phyloP scores from a whole-genome alignment of 2,329 filamentous ascomycete genomes.

The Ophiostoma sp. region DNA sequence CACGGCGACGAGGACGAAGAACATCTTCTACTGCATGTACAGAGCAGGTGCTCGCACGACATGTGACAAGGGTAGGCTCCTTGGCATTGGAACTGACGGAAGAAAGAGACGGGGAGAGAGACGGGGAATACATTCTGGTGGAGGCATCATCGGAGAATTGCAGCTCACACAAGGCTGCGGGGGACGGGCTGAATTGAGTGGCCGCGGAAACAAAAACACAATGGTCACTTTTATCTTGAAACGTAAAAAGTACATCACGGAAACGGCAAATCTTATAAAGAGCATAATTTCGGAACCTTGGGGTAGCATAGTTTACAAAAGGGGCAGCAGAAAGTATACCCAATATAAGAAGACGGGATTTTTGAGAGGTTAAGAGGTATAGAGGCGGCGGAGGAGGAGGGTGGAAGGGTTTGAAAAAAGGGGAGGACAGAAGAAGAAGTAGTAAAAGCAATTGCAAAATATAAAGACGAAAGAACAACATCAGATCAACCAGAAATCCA shows the following conservation, averaged over 20 bases:
- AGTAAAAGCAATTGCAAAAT: constrained; percentile 4
- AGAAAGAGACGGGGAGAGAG: background rate
- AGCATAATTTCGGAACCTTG: constrained; percentile 10
- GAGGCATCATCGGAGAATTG: background rate
- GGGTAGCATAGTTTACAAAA: constrained; percentile 1
- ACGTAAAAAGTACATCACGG: background rate
- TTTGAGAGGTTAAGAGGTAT: constrained; percentile 6
- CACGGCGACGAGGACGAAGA: background rate
- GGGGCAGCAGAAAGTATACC: constrained; percentile 8
- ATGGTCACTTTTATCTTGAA: no score
- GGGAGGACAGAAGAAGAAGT: background rate
- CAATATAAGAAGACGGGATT: constrained; percentile 12
- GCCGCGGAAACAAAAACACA: background rate
- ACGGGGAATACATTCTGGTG: background rate
- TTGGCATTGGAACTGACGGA: background rate
- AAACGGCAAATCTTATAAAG: constrained; percentile 9
- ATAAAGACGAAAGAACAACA: constrained; percentile 5
- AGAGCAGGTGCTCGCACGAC: background rate
- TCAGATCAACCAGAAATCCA: constrained; percentile 8
- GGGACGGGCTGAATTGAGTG: background rate
- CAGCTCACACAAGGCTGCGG: background rate
- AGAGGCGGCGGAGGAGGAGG: background rate
- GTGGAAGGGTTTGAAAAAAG: background rate
- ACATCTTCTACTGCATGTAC: no score
- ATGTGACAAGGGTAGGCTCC: background rate